These are phyloP conservation scores for Colletotrichum noveboracense DNA, from an alignment of 2,329 filamentous ascomycete species.

Conservation along the genomic window DNA sequence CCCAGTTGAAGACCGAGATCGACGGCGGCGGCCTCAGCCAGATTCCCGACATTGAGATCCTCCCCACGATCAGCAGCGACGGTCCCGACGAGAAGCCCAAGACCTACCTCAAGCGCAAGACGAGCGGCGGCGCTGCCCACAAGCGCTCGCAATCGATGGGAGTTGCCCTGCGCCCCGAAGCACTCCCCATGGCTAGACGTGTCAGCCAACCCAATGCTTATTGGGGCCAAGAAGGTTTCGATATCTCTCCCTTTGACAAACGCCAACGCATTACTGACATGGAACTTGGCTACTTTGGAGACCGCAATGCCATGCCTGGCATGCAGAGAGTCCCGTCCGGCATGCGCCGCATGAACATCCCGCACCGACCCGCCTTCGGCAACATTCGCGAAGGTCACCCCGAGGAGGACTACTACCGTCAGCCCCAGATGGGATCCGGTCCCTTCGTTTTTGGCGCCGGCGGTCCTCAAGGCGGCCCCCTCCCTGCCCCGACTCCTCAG, in stretches of 20 bases:
- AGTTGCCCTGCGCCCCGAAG: constrained; percentile 25
- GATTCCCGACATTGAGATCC: constrained; percentile 64
- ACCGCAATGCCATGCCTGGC: constrained; percentile 25
- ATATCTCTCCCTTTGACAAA: constrained; percentile 30
- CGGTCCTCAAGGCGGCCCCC: constrained; percentile 21
- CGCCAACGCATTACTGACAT: constrained; percentile 29
- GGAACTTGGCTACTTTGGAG: constrained; percentile 23
- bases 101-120: constrained; percentile 29
- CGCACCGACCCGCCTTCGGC: constrained; percentile 28
- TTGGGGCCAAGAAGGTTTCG: constrained; percentile 20
- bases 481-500: constrained; percentile 27
- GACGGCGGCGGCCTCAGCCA: constrained; percentile 44
- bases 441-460: constrained; percentile 21
- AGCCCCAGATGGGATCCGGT: constrained; percentile 17
- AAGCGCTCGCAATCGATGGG: constrained; percentile 41
- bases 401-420: constrained; percentile 31
- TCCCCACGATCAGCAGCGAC: constrained; percentile 56
- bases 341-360: constrained; percentile 26
- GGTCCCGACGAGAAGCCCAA: constrained; percentile 32
- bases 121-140: constrained; percentile 26
- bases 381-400: constrained; percentile 37
- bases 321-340: constrained; percentile 13
- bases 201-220: constrained; percentile 29
- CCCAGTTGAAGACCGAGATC: constrained; percentile 50
- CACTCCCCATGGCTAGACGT: constrained; percentile 29